Base-by-base conservation (phyloP, 331 rosid genomes). In the Saraca asoca region DNA sequence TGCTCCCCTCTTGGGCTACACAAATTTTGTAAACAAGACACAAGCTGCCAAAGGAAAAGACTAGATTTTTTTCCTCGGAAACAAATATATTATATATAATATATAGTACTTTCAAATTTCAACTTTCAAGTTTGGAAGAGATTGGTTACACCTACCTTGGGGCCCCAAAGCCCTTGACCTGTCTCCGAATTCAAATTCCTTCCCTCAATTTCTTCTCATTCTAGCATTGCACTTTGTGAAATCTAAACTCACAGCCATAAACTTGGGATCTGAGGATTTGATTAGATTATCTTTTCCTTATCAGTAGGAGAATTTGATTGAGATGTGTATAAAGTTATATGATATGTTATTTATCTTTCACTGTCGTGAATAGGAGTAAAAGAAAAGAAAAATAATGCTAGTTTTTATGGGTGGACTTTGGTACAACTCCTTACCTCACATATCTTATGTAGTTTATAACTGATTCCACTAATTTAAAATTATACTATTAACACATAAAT, bases 1-100 rank as follows among this genome's bases (percentile, higher is more conserved):
- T 89, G 91, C 84, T 84, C 61, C 93, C 90, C 70, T 74, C 85
- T 78, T 69, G 72, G 70, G 78, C 82, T 78, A 86, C 90, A 88
- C 65, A 62, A 71, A 60, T 75, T 78, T 74, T 78, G 24, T 20
- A 71, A 80, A 79, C 69, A 79, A 70, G 81, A 76, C 81, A 66
- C 56, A 54, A 81, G 66, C 60, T 68, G 78, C 79, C 75, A 78
- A 81, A 81, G 69, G 17, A 62, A 72, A 77, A 70, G 57, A 60
- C 35, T 5, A 45, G 29, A 48, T 39, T 42, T 70, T 15, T 71
- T 54, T 73, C 63, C 65, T 48, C 42, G 53, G 9, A 12, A 29
- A 34, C 24, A 50, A 46, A 61, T 38, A 55, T 24, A 16, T 5
- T 41, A 46, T 18, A 50, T 48, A 41, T 43, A 37, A 37, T 7